phyloP scores from a whole-genome alignment of 257 asterid genomes.

The Cruciata laevipes region DNA sequence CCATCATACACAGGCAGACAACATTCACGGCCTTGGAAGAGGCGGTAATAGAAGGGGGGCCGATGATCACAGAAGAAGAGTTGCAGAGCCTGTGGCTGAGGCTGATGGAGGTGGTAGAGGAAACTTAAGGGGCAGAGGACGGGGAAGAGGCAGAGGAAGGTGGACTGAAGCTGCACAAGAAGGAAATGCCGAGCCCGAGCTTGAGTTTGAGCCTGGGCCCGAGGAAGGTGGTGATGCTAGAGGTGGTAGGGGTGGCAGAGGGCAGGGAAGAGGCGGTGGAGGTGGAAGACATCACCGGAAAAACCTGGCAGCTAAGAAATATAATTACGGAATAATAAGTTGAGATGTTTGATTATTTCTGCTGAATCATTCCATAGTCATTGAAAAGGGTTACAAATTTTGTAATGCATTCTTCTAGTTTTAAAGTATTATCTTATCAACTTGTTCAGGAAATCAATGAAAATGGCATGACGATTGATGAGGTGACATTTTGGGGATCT shows the following conservation, averaged over 20 bases:
- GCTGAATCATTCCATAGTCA: too few species aligned
- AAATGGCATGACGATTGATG: too few species aligned
- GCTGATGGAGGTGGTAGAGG: constrained; percentile 23
- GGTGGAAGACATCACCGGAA: constrained; percentile 49
- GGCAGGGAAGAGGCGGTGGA: constrained; percentile 40
- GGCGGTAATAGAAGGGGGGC: constrained; percentile 56
- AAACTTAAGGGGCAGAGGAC: constrained; percentile 39
- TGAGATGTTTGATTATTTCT: too few species aligned
- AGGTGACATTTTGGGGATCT: too few species aligned
- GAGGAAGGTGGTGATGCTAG: constrained; percentile 31
- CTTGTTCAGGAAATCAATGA: too few species aligned
- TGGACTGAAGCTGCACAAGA: too few species aligned
- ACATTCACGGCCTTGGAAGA: constrained; percentile 72
- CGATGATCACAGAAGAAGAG: constrained; percentile 8
- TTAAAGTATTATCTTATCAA: too few species aligned
- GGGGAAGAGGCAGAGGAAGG: constrained; percentile 22
- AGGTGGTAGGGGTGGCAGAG: constrained; percentile 12
- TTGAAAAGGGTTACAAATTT: too few species aligned
- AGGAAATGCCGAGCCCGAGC: too few species aligned
- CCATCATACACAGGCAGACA: constrained; percentile 58
- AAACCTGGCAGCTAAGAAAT: constrained; percentile 73
- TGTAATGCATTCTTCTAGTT: too few species aligned
- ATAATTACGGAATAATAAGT: constrained; percentile 48
- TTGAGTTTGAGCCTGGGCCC: too few species aligned
- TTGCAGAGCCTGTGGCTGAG: constrained; percentile 14